A percentile compares a stretch with the other conserved stretches of the same genome.
Conservation (phyloP, 768 basidiomycete species). For the Lyophyllum decastes region DNA sequence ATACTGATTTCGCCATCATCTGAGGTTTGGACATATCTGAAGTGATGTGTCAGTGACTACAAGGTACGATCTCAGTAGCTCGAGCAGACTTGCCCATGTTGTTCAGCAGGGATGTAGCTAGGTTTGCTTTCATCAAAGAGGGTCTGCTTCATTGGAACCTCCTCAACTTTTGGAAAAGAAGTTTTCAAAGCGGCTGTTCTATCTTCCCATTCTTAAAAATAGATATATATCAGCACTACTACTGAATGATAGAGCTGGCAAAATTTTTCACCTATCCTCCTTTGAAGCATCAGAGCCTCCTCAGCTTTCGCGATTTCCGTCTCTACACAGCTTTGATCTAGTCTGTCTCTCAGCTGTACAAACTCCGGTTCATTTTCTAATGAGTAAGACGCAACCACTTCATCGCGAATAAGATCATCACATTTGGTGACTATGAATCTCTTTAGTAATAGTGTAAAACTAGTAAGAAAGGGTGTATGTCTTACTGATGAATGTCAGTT, state of each 20-base stretch:
- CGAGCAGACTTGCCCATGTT: neutral
- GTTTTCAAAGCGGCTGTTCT: neutral
- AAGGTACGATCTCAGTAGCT: no score
- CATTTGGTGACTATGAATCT: constrained; percentile 5
- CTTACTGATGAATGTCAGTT: constrained; percentile 11
- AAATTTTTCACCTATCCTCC: neutral
- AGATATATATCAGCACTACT: neutral
- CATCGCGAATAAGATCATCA: neutral
- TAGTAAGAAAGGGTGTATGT: neutral
- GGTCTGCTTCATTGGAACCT: neutral
- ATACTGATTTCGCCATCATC: neutral
- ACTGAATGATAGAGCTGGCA: no score
- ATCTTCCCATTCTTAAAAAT: neutral
- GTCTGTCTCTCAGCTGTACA: neutral
- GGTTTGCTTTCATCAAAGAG: neutral
- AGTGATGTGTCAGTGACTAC: neutral
- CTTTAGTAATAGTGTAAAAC: no score
- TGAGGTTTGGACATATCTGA: neutral
- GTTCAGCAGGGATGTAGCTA: neutral
- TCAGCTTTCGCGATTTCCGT: neutral
- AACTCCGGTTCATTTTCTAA: neutral
- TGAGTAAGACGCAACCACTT: neutral
- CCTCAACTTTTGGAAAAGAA: neutral
- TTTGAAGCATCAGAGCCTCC: neutral
- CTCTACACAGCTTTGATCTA: neutral